Conservation (phyloP, 2,329 filamentous ascomycete species). For the Sporothrix inflata region DNA sequence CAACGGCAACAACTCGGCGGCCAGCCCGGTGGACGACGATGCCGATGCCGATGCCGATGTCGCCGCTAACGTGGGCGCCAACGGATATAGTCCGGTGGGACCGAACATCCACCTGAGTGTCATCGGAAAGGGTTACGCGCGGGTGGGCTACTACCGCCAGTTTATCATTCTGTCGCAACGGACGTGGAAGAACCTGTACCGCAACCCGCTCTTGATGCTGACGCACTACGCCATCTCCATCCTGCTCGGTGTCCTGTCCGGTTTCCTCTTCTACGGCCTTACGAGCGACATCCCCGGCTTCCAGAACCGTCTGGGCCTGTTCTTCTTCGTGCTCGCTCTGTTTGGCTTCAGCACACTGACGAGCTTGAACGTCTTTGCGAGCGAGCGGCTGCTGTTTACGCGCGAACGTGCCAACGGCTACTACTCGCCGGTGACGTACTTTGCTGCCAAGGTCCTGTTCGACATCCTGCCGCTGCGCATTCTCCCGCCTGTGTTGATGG, state of each 20-base stretch:
- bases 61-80: not conserved
- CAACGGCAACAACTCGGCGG: constrained; percentile 66
- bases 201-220: constrained; percentile 97
- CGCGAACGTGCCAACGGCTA: constrained; percentile 96
- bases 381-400: constrained; percentile 87
- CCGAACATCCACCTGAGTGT: constrained; percentile 58
- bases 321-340: constrained; percentile 94
- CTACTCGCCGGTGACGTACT: constrained; percentile 92
- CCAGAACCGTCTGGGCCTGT: constrained; percentile 94
- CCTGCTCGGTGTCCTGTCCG: constrained; percentile 87
- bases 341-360: constrained; percentile 98
- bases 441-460: constrained; percentile 94
- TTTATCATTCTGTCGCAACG: constrained; percentile 87
- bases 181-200: constrained; percentile 96
- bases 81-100: constrained; percentile 45
- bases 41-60: not conserved
- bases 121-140: constrained; percentile 78
- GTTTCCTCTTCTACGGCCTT: constrained; percentile 93
- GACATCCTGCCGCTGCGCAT: constrained; percentile 94
- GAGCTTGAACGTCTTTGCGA: constrained; percentile 88
- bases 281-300: constrained; percentile 97
- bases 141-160: constrained; percentile 77
- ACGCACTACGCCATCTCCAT: constrained; percentile 98
- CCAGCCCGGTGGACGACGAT: constrained; percentile 43
- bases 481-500: constrained; percentile 92